phyloP scores from a whole-genome alignment of 192 early-diverging fungal genomes.

The Coemansia sp. region DNA sequence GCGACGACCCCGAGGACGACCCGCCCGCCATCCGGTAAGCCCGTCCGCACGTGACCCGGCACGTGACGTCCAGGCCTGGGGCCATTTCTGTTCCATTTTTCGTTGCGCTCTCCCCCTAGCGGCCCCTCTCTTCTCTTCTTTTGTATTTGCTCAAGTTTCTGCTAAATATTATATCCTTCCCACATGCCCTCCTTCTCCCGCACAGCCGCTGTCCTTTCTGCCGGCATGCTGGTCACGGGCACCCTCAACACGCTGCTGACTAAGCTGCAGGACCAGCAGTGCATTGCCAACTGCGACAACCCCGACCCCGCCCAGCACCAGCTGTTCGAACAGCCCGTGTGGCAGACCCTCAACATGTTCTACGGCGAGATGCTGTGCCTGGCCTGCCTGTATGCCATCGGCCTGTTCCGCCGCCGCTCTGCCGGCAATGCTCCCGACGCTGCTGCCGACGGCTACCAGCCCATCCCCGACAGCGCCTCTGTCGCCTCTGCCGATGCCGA shows the following conservation, averaged over 20 bases:
- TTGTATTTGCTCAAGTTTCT: constrained; percentile 7
- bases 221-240: constrained; percentile 75
- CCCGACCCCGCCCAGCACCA: constrained; percentile 63
- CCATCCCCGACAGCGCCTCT: constrained; percentile 19
- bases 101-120: not conserved
- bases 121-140: not conserved
- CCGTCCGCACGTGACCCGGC: not conserved
- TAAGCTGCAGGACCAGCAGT: constrained; percentile 89
- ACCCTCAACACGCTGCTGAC: constrained; percentile 79
- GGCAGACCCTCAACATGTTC: constrained; percentile 98
- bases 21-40: constrained; percentile 8
- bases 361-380: constrained; percentile 86
- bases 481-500: constrained; percentile 3
- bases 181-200: constrained; percentile 31
- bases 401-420: constrained; percentile 16
- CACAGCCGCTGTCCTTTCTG: constrained; percentile 54
- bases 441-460: constrained; percentile 30
- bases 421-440: not conserved
- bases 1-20: constrained; percentile 36
- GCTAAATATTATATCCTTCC: not conserved
- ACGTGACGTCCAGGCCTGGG: not conserved
- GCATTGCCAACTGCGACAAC: constrained; percentile 84
- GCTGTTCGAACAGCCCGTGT: constrained; percentile 95
- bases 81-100: not conserved
- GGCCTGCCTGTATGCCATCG: constrained; percentile 59